Base-by-base conservation (phyloP, 2,329 filamentous ascomycete genomes). In the Paecilomyces variotii region DNA sequence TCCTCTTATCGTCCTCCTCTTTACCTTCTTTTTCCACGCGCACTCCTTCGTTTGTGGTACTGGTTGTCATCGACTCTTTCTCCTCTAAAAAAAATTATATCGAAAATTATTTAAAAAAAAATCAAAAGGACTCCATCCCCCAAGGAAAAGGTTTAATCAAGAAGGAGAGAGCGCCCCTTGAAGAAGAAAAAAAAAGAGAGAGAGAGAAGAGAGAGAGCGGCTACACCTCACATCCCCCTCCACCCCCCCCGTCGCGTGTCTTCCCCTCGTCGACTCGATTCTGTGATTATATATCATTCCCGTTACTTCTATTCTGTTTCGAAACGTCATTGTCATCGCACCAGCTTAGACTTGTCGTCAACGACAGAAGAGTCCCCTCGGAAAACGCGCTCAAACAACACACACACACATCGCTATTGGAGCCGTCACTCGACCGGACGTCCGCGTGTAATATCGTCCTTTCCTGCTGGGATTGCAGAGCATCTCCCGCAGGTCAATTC, bases 391-490 rank as follows among this genome's bases (percentile, higher is more conserved):
- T 45, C 39, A 5, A 19, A 3, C 30, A 32, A 30, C 4, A 32
- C 7, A 45, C 39, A 14, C 39, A 45, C 30, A 9, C 30, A 24
- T 19, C 39, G 39, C 39, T 14, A 19, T 19, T n/a, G 14, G 5
- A n/a, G 19, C 49, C 19, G 24, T 52, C n/a, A 26, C n/a, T 3
- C 50, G 50, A 45, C 39, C 39, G n/a, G 39, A 26, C 50, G 19
- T 19, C 19, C 19, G 50, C 50, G 50, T 52, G 50, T 24, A 52
- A 28, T 12, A 52, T 25, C 57, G 57, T 64, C 64, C 62, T 62
- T 19, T 64, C 63, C 60, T 53, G 57, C 58, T 64, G 64, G 70
- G 69, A 67, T 64, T 74, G 72, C 72, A 73, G 72, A 70, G 72
- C 72, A 74, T 69, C 64, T 68, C 70, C 67, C 62, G 59, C 57